Conservation (phyloP, 2,329 filamentous ascomycete genomes). For the Exophiala alcalophila region DNA sequence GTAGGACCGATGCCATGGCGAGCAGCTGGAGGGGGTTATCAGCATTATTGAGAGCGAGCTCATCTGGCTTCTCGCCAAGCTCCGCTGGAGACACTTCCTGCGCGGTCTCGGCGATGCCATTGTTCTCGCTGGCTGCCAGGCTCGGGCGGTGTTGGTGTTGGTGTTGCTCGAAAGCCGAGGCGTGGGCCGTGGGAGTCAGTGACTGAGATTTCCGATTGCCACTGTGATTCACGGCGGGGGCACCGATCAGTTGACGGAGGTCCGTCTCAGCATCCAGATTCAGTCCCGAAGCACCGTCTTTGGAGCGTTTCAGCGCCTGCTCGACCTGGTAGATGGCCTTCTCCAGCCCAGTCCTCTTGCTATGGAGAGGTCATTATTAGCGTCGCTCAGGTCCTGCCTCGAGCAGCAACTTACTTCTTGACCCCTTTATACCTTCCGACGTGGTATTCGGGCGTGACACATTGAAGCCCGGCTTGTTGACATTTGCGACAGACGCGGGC, state of each 20-base stretch:
- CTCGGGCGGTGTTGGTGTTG: slow-evolving; percentile 16
- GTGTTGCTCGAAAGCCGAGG: background rate
- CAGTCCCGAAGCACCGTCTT: slow-evolving; percentile 43
- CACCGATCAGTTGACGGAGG: slow-evolving; percentile 51
- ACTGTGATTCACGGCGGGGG: slow-evolving; percentile 44
- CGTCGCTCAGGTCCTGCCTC: background rate
- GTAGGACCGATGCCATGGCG: slow-evolving; percentile 61
- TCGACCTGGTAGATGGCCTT: slow-evolving; percentile 73
- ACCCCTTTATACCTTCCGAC: slow-evolving; percentile 72
- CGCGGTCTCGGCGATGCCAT: slow-evolving; percentile 32
- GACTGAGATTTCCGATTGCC: slow-evolving; percentile 13
- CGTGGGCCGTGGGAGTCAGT: slow-evolving; percentile 4
- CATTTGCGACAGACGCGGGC: slow-evolving; percentile 61
- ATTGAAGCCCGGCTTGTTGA: slow-evolving; percentile 57
- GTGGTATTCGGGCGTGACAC: slow-evolving; percentile 69
- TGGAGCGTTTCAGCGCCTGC: slow-evolving; percentile 61
- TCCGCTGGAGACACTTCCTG: slow-evolving; percentile 29
- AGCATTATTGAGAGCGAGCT: slow-evolving; percentile 65
- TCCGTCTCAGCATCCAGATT: slow-evolving; percentile 45
- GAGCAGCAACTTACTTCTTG: slow-evolving; percentile 61
- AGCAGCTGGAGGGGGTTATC: slow-evolving; percentile 73
- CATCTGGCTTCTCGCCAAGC: slow-evolving; percentile 45
- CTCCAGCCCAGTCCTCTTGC: slow-evolving; percentile 70
- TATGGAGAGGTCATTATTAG: slow-evolving; percentile 37
- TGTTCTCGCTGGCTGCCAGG: slow-evolving; percentile 5